A percentile compares a stretch with the other conserved stretches of the same genome.
phyloP scores from a whole-genome alignment of 2,329 filamentous ascomycete genomes.

The Neofusicoccum sp. region DNA sequence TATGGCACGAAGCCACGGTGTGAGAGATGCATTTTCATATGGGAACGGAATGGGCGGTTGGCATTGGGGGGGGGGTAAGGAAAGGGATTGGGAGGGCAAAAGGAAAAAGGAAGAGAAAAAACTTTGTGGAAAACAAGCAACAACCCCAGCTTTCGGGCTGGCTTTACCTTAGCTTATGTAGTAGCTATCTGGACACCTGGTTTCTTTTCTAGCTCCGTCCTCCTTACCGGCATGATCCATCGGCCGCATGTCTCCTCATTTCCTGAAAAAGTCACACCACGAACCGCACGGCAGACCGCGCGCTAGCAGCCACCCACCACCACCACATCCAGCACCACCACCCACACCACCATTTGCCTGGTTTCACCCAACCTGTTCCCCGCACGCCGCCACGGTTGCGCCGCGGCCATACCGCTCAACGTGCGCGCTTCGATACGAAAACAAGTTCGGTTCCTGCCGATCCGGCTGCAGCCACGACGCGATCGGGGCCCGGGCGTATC shows the following conservation, averaged over 20 bases:
- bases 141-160: background rate
- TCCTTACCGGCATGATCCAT: background rate
- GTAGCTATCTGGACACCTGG: background rate
- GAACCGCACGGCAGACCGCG: constrained; percentile 4
- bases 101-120: background rate
- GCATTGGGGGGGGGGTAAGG: background rate
- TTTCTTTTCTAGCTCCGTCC: background rate
- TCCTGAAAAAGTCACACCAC: constrained; percentile 7
- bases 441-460: background rate
- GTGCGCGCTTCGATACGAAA: no score
- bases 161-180: background rate
- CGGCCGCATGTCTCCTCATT: background rate
- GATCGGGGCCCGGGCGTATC: background rate
- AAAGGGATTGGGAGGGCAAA: background rate
- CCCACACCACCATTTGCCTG: background rate
- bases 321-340: no score
- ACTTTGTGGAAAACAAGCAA: no score
- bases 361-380: no score
- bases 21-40: no score
- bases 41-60: no score
- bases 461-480: background rate
- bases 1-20: no score
- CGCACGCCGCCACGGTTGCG: background rate
- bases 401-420: background rate
- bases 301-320: no score